Percentiles rank a stretch among this genome's conserved stretches.
Conservation (phyloP, 2,329 filamentous ascomycete genomes). For the Ophiocordyceps camponoti-saundersi region DNA sequence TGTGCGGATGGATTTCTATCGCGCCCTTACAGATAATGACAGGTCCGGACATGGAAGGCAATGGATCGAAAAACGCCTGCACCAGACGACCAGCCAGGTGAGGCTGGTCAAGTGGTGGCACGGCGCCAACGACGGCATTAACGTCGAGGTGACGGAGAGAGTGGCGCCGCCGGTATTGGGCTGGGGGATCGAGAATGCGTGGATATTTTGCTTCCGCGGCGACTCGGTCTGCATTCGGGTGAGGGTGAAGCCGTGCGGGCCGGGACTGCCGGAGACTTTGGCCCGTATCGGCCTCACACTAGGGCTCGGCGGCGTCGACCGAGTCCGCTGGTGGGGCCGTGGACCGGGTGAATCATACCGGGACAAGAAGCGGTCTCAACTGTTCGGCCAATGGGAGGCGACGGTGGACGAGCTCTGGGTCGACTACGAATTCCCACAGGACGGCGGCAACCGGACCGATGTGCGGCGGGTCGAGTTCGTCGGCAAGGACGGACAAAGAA, state of each 20-base stretch:
- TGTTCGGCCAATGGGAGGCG: conserved; percentile 33
- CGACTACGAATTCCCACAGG: conserved; percentile 52
- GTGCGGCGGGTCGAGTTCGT: conserved; percentile 39
- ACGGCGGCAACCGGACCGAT: conserved; percentile 47
- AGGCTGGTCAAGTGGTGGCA: conserved; percentile 18
- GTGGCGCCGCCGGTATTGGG: conserved; percentile 46
- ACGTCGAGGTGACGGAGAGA: conserved; percentile 29
- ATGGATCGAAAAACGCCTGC: conserved; percentile 32
- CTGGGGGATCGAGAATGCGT: conserved; percentile 35
- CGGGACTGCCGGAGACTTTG: conserved; percentile 35
- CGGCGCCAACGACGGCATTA: conserved; percentile 12
- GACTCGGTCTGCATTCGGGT: conserved; percentile 31
- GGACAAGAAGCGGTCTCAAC: conserved; percentile 47
- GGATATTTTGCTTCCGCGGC: conserved; percentile 36
- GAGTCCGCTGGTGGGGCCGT: conserved; percentile 46
- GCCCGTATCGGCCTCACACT: conserved; percentile 45
- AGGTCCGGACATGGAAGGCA: conserved; percentile 35
- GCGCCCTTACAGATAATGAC: conserved; percentile 51
- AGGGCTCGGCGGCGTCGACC: conserved; percentile 19
- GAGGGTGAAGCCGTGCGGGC: conserved; percentile 27
- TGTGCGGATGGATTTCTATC: conserved; percentile 38
- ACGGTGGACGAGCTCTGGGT: conserved; percentile 34
- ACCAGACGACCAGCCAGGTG: conserved; percentile 27
- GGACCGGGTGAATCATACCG: conserved; percentile 50
- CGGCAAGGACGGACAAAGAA: conserved; percentile 8